These are phyloP conservation scores for Suhomyces ambrosiae DNA, from an alignment of 1,139 yeast genomes.

Conservation along the genomic window DNA sequence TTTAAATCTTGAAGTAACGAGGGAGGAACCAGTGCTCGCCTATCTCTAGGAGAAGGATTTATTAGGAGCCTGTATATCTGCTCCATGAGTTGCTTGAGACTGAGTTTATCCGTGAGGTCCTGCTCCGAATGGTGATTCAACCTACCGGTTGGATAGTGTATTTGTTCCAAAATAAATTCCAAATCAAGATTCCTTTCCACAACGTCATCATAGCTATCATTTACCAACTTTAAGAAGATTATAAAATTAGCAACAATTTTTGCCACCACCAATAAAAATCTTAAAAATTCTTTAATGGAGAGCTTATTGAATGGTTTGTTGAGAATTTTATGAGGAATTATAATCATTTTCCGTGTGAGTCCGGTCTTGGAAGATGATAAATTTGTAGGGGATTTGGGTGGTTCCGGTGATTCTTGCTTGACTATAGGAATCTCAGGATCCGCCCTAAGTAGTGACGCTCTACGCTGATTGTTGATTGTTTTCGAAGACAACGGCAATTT, in stretches of 20 bases:
- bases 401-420: slow-evolving; percentile 6
- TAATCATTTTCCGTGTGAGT: slow-evolving; percentile 26
- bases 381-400: slow-evolving; percentile 2
- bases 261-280: slow-evolving; percentile 40
- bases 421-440: slow-evolving; percentile 7
- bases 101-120: slow-evolving; percentile 10
- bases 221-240: slow-evolving; percentile 24
- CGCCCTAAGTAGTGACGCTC: slow-evolving; percentile 19
- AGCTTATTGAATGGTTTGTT: slow-evolving; percentile 46
- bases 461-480: slow-evolving; percentile 41
- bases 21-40: slow-evolving; percentile 13
- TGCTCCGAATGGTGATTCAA: slow-evolving; percentile 4
- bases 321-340: slow-evolving; percentile 48
- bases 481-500: slow-evolving; percentile 46
- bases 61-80: slow-evolving; percentile 17
- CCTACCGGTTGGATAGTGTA: slow-evolving; percentile 1
- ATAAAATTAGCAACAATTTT: slow-evolving; percentile 43
- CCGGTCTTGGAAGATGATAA: background rate
- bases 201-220: slow-evolving; percentile 5
- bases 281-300: slow-evolving; percentile 41
- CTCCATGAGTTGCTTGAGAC: slow-evolving; percentile 19
- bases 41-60: slow-evolving; percentile 7
- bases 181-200: slow-evolving; percentile 25
- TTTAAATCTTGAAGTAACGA: slow-evolving; percentile 26
- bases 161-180: slow-evolving; percentile 22